Conservation (phyloP, 2,329 filamentous ascomycete species). For the Volutella citrinella region DNA sequence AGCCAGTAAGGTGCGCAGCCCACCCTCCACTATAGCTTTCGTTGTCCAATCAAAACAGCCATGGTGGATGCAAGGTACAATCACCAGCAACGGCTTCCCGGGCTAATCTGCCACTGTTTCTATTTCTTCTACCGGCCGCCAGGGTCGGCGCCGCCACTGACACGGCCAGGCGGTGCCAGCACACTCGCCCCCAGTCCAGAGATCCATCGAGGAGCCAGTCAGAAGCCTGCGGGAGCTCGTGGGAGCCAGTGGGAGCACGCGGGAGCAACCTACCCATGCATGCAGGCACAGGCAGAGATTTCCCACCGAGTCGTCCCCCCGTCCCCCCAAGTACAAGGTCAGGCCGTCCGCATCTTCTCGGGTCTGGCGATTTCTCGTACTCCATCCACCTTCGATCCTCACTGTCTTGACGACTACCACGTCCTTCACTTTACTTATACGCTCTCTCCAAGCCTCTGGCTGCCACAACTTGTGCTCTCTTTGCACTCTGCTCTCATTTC, state of each 20-base stretch:
- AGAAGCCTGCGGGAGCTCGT: too few relatives aligned
- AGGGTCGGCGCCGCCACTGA: too few relatives aligned
- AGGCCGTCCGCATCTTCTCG: slow-evolving; percentile 15
- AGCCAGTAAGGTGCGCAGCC: slow-evolving; percentile 24
- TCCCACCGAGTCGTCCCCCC: too few relatives aligned
- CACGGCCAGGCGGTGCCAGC: too few relatives aligned
- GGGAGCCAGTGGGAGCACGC: slow-evolving; percentile 3
- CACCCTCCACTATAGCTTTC: too few relatives aligned
- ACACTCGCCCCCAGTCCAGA: too few relatives aligned
- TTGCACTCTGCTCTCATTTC: slow-evolving; percentile 18
- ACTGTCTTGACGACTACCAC: slow-evolving; percentile 22
- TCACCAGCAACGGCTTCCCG: too few relatives aligned
- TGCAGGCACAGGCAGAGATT: slow-evolving; percentile 19
- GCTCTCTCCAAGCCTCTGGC: slow-evolving; percentile 16
- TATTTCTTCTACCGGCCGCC: too few relatives aligned
- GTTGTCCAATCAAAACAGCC: slow-evolving; percentile 20
- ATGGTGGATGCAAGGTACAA: slow-evolving; percentile 22
- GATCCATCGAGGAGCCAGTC: too few relatives aligned
- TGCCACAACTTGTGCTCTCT: slow-evolving; percentile 17
- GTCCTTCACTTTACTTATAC: slow-evolving; percentile 13
- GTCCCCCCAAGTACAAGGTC: slow-evolving; percentile 31
- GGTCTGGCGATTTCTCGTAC: slow-evolving; percentile 8
- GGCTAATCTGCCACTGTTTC: too few relatives aligned
- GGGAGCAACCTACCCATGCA: background rate
- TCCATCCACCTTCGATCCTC: slow-evolving; percentile 13